These are phyloP conservation scores for Sarcodon aspratus DNA, from an alignment of 768 basidiomycete species.

Conservation along the genomic window DNA sequence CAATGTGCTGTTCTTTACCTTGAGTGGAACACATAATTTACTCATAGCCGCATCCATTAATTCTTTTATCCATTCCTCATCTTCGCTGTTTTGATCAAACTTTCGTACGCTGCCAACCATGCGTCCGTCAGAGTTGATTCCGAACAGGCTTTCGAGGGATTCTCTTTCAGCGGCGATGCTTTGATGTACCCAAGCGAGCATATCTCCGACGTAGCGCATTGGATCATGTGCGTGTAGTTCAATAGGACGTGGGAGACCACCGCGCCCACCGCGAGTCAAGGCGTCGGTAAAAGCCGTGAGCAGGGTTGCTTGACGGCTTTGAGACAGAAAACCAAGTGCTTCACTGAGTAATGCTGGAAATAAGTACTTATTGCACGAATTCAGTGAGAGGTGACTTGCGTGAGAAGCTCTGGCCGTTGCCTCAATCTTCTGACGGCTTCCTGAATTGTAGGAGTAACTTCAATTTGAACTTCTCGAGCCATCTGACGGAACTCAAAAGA, in stretches of 20 bases:
- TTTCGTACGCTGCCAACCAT: constrained; percentile 70
- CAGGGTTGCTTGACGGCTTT: constrained; percentile 73
- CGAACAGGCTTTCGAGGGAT: constrained; percentile 83
- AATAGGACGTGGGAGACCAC: constrained; percentile 82
- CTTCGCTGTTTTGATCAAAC: constrained; percentile 39
- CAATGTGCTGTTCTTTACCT: constrained; percentile 32
- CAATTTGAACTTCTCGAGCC: constrained; percentile 61
- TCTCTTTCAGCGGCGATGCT: constrained; percentile 91
- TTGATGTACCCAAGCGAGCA: constrained; percentile 98
- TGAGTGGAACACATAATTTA: constrained; percentile 81
- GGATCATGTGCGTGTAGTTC: constrained; percentile 98
- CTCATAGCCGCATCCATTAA: constrained; percentile 75
- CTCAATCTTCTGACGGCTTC: constrained; percentile 70
- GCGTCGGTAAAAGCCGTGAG: constrained; percentile 79
- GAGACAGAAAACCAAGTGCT: constrained; percentile 61
- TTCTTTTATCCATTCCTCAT: constrained; percentile 71
- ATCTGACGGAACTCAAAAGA: constrained; percentile 76
- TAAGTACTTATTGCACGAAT: not conserved
- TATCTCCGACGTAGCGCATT: constrained; percentile 91
- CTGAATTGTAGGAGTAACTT: constrained; percentile 52
- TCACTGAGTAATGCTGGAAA: constrained; percentile 35
- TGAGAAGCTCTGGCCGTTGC: constrained; percentile 66
- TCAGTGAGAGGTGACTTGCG: constrained; percentile 29
- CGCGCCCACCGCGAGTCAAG: constrained; percentile 79
- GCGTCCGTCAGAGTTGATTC: constrained; percentile 43